phyloP scores from a whole-genome alignment of 495 filamentous ascomycete species.

The Xylaria sp. region DNA sequence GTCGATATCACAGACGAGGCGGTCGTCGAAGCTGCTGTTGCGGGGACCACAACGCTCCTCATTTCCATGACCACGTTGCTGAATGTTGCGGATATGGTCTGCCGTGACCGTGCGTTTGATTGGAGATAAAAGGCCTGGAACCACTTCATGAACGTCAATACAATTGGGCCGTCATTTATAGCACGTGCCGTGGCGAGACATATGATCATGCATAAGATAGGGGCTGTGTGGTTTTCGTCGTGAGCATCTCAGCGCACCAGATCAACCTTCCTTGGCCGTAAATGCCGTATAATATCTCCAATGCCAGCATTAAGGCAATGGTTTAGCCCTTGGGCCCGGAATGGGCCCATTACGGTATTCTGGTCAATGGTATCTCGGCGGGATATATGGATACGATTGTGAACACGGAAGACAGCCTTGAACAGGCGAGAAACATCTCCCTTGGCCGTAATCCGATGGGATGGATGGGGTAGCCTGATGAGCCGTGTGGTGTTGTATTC shows the following conservation, averaged over 20 bases:
- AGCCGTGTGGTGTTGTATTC: conserved; percentile 71
- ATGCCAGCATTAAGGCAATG: conserved; percentile 67
- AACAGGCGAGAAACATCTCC: conserved; percentile 63
- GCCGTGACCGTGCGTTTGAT: conserved; percentile 62
- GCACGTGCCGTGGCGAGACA: conserved; percentile 68
- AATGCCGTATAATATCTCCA: conserved; percentile 73
- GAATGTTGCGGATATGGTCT: conserved; percentile 74
- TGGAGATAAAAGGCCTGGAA: conserved; percentile 64
- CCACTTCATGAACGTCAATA: conserved; percentile 69
- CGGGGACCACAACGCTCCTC: conserved; percentile 46
- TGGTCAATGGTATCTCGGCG: conserved; percentile 73
- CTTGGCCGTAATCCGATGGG: conserved; percentile 69
- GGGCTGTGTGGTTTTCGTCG: conserved; percentile 71
- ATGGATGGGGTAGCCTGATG: conserved; percentile 69
- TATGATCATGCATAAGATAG: conserved; percentile 56
- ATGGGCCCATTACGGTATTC: conserved; percentile 67
- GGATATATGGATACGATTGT: conserved; percentile 86
- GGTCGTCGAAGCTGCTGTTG: conserved; percentile 55
- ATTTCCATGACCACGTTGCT: conserved; percentile 65
- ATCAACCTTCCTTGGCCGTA: conserved; percentile 76
- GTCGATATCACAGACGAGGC: conserved; percentile 67
- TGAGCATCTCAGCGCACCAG: conserved; percentile 70
- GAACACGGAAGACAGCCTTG: conserved; percentile 69
- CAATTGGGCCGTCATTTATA: conserved; percentile 70
- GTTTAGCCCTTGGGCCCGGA: conserved; percentile 69